A percentile compares a stretch with the other conserved stretches of the same genome.
These are phyloP conservation scores for Helicostylum pulchrum DNA, from an alignment of 192 early-diverging fungal species.

Conservation along the genomic window DNA sequence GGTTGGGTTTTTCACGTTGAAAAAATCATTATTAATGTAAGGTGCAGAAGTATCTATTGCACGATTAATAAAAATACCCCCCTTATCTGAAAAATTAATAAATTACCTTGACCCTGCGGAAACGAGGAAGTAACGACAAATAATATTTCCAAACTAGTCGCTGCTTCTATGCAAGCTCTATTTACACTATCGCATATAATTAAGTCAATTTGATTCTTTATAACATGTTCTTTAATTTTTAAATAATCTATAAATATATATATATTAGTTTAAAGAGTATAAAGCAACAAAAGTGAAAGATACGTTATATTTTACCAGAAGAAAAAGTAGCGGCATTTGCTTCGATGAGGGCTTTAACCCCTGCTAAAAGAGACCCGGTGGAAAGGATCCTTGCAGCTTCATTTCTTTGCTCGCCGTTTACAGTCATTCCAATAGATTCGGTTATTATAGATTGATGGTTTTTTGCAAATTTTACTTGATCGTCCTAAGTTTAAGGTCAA, in stretches of 20 bases:
- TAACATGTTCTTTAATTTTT: neutral
- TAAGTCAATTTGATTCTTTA: neutral
- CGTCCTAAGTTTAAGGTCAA: neutral
- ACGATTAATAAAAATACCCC: neutral
- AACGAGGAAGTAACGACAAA: conserved; percentile 25
- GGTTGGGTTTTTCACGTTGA: neutral
- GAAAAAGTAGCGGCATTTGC: neutral
- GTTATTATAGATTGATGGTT: too few relatives aligned
- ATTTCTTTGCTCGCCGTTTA: too few relatives aligned
- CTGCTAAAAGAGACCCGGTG: too few relatives aligned
- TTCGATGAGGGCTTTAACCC: too few relatives aligned
- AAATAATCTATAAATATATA: neutral
- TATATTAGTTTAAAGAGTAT: neutral
- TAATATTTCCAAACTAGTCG: conserved; percentile 12
- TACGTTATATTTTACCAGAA: neutral
- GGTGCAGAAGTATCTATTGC: conserved; percentile 14
- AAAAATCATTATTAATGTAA: conserved; percentile 14
- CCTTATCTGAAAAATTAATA: neutral
- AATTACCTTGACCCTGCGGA: conserved; percentile 2
- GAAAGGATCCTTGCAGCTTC: too few relatives aligned
- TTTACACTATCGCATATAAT: neutral
- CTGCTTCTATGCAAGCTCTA: conserved; percentile 18
- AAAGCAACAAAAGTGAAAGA: too few relatives aligned
- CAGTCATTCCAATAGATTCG: too few relatives aligned
- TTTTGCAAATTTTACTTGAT: neutral